These are phyloP conservation scores for Knoxia roxburghii DNA, from an alignment of 257 asterid species.

Conservation along the genomic window DNA sequence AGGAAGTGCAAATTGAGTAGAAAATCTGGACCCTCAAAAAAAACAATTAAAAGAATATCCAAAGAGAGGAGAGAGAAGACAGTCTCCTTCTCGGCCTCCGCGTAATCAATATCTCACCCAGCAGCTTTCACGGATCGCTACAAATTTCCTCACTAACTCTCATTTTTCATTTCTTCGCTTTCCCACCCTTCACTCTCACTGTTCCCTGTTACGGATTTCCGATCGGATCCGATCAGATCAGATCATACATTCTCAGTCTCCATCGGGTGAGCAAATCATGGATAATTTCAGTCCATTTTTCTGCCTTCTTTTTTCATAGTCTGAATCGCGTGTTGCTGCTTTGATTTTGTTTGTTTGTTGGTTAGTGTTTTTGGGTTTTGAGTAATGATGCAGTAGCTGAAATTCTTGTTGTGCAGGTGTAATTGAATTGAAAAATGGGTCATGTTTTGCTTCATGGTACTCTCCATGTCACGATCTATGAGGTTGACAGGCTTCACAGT, in stretches of 20 bases:
- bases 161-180: neutral
- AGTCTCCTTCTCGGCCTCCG: neutral
- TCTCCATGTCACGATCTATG: conserved; percentile 40
- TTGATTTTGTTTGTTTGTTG: neutral
- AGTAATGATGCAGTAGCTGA: neutral
- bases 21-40: too few relatives aligned
- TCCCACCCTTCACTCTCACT: too few relatives aligned
- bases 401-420: conserved; percentile 18
- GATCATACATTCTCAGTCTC: neutral
- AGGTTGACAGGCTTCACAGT: conserved; percentile 31
- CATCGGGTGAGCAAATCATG: neutral
- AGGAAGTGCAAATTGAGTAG: too few relatives aligned
- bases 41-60: too few relatives aligned
- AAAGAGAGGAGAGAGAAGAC: too few relatives aligned
- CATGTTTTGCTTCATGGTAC: conserved; percentile 39
- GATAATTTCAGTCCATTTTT: neutral
- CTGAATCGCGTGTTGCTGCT: neutral
- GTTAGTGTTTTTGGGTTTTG: neutral
- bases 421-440: conserved; percentile 25
- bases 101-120: too few relatives aligned
- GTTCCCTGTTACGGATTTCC: too few relatives aligned
- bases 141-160: neutral
- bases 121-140: neutral
- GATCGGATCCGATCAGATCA: conserved; percentile 1
- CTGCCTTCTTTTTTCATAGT: neutral